These are phyloP conservation scores for Coemansia sp. DNA, from an alignment of 192 early-diverging fungal species.

Conservation along the genomic window DNA sequence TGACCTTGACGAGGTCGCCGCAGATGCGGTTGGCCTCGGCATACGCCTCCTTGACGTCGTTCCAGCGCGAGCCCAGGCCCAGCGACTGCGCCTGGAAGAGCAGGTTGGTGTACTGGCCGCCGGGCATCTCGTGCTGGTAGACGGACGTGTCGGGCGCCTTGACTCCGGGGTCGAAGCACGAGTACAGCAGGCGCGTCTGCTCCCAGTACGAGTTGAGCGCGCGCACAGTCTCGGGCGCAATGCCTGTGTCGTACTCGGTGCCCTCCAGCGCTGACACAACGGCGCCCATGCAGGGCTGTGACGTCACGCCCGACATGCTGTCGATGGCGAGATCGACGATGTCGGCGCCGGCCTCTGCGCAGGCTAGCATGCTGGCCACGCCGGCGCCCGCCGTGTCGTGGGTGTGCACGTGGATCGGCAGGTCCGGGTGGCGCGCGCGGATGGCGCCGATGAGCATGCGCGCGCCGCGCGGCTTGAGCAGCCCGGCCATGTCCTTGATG, in stretches of 20 bases:
- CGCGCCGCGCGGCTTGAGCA: constrained; percentile 91
- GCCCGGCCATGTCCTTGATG: constrained; percentile 97
- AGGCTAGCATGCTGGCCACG: constrained; percentile 92
- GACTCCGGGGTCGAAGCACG: constrained; percentile 93
- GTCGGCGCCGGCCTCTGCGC: constrained; percentile 90
- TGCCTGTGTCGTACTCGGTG: constrained; percentile 81
- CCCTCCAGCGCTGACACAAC: constrained; percentile 82
- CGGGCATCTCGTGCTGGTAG: constrained; percentile 97
- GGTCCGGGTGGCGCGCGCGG: constrained; percentile 78
- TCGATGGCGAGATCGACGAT: constrained; percentile 92
- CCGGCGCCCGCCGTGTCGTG: constrained; percentile 98
- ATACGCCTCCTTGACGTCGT: constrained; percentile 91
- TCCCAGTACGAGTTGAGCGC: constrained; percentile 96
- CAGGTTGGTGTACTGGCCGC: constrained; percentile 97
- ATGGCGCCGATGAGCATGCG: constrained; percentile 85
- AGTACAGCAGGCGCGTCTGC: constrained; percentile 92
- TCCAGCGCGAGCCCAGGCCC: constrained; percentile 91
- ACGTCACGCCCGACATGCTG: constrained; percentile 92
- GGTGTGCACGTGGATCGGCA: constrained; percentile 95
- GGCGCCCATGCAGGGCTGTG: constrained; percentile 97
- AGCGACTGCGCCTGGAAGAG: constrained; percentile 96
- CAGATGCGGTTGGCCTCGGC: constrained; percentile 86
- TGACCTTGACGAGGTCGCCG: constrained; percentile 97
- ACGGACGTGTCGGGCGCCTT: constrained; percentile 87
- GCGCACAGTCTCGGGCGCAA: constrained; percentile 74